Evolutionary conservation across 495 filamentous ascomycete species (phyloP).

Genomic region (Penicillium turbatum): DNA sequence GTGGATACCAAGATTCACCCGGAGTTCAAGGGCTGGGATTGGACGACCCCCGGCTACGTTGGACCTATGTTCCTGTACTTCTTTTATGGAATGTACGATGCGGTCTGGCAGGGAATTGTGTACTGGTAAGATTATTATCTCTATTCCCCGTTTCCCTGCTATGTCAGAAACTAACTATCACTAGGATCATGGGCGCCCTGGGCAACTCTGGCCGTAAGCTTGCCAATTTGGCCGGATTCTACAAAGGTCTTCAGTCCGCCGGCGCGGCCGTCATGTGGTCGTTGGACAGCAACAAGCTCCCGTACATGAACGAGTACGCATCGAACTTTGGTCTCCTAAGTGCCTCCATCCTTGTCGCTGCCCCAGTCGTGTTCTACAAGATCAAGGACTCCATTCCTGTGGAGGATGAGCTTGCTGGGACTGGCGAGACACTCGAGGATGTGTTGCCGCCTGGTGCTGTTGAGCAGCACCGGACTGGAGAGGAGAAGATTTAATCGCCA

Average conservation of each 20-base stretch:
- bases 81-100: slow-evolving; percentile 52
- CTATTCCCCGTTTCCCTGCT: background rate
- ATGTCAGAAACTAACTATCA: slow-evolving; percentile 4
- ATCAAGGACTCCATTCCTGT: slow-evolving; percentile 65
- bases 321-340: slow-evolving; percentile 63
- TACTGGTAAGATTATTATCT: slow-evolving; percentile 62
- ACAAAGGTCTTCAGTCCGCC: slow-evolving; percentile 88
- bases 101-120: slow-evolving; percentile 62
- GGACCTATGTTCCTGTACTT: slow-evolving; percentile 53
- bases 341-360: slow-evolving; percentile 63
- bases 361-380: slow-evolving; percentile 67
- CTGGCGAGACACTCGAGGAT: slow-evolving; percentile 69
- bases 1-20: slow-evolving; percentile 3
- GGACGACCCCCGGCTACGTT: slow-evolving; percentile 36
- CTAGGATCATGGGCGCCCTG: slow-evolving; percentile 79
- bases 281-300: slow-evolving; percentile 57
- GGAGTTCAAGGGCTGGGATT: slow-evolving; percentile 34
- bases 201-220: slow-evolving; percentile 86
- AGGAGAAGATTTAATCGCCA: slow-evolving; percentile 8
- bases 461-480: slow-evolving; percentile 12
- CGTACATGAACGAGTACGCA: slow-evolving; percentile 52
- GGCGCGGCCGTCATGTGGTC: slow-evolving; percentile 78
- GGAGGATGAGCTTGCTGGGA: slow-evolving; percentile 71
- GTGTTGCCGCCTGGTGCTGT: slow-evolving; percentile 38
- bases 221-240: slow-evolving; percentile 87